These are phyloP conservation scores for Hapsidospora chrysogenum DNA, from an alignment of 495 filamentous ascomycete species.

Conservation along the genomic window DNA sequence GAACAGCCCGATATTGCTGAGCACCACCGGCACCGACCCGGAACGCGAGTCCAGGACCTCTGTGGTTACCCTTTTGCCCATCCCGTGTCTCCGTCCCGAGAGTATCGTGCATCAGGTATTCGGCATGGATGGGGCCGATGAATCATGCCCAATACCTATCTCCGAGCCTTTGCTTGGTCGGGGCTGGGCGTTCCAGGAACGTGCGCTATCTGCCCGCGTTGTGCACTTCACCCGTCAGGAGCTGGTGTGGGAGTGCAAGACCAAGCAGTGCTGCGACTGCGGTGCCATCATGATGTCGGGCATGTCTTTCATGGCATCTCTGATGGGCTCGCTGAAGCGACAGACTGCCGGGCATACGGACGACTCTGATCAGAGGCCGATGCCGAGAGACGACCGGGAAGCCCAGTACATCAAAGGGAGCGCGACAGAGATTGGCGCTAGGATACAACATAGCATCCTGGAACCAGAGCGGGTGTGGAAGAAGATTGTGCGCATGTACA, in stretches of 20 bases:
- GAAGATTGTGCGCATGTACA: too few relatives aligned
- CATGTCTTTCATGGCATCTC: too few relatives aligned
- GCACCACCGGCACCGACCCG: neutral
- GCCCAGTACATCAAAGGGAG: too few relatives aligned
- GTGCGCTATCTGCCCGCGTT: constrained; percentile 9
- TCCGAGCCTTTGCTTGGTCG: constrained; percentile 2
- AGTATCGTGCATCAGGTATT: too few relatives aligned
- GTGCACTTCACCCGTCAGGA: constrained; percentile 11
- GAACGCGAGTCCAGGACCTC: neutral
- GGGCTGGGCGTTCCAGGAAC: constrained; percentile 18
- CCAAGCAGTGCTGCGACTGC: constrained; percentile 6
- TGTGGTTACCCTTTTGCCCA: neutral
- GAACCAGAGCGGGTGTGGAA: too few relatives aligned
- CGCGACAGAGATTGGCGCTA: too few relatives aligned
- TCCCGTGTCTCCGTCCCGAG: neutral
- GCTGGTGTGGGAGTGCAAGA: constrained; percentile 15
- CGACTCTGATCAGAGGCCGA: too few relatives aligned
- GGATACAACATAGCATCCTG: too few relatives aligned
- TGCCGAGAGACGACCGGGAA: too few relatives aligned
- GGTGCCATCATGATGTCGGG: too few relatives aligned
- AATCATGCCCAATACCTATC: neutral
- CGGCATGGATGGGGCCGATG: neutral
- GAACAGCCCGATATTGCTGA: neutral
- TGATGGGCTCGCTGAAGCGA: too few relatives aligned
- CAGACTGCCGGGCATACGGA: too few relatives aligned